Percentiles rank a stretch among this genome's conserved stretches.
Conservation (phyloP, 208 protist genomes). For the Trypanosoma vivax region DNA sequence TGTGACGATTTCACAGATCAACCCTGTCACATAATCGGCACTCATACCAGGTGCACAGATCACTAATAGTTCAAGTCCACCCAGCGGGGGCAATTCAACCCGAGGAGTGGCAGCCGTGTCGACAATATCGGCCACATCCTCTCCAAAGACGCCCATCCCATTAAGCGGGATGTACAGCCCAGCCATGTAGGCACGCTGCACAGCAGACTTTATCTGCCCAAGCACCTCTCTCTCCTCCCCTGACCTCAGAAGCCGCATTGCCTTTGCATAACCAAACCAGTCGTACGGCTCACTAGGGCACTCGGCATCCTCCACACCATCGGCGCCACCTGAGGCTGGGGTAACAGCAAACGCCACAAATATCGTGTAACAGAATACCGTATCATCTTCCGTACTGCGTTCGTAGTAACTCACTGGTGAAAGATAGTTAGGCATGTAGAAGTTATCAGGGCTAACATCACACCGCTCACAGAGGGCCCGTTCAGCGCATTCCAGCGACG, state of each 20-base stretch:
- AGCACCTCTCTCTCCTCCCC: slow-evolving; percentile 46
- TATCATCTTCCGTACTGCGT: neutral
- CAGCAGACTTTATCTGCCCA: slow-evolving; percentile 25
- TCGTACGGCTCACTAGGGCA: slow-evolving; percentile 69
- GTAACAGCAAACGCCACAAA: slow-evolving; percentile 53
- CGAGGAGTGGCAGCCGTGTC: neutral
- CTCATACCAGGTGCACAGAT: slow-evolving; percentile 31
- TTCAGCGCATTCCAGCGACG: slow-evolving; percentile 54
- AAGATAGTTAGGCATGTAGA: slow-evolving; percentile 63
- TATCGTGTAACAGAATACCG: slow-evolving; percentile 38
- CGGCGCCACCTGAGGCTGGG: slow-evolving; percentile 44
- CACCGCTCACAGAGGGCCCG: slow-evolving; percentile 64
- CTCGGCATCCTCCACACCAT: slow-evolving; percentile 37
- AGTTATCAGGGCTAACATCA: slow-evolving; percentile 81
- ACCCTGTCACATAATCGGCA: neutral
- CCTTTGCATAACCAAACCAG: slow-evolving; percentile 58
- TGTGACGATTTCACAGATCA: slow-evolving; percentile 11
- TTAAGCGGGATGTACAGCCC: slow-evolving; percentile 51
- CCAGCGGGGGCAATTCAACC: slow-evolving; percentile 10
- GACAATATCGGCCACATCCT: slow-evolving; percentile 19
- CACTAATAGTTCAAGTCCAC: slow-evolving; percentile 35
- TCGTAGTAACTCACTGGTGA: slow-evolving; percentile 58
- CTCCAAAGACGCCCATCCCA: slow-evolving; percentile 69
- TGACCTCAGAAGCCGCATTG: slow-evolving; percentile 27
- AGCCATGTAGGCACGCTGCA: slow-evolving; percentile 34